These are phyloP conservation scores for Mycena leptocephala DNA, from an alignment of 768 basidiomycete genomes.

Conservation along the genomic window DNA sequence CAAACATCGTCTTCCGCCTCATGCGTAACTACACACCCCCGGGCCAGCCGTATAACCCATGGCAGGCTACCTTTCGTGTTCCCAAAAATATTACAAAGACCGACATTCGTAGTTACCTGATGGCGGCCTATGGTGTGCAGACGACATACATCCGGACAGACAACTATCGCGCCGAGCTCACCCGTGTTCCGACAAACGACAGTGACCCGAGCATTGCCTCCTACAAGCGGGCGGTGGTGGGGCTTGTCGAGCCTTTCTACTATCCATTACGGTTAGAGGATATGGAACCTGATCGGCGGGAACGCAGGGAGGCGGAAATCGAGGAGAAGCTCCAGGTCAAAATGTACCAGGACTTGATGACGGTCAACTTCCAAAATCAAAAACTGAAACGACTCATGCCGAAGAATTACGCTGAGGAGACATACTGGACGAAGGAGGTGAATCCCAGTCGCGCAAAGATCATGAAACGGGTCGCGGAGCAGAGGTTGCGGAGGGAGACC, in stretches of 20 bases:
- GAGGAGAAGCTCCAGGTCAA: slow-evolving; percentile 74
- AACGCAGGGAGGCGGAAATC: slow-evolving; percentile 72
- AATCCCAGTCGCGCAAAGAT: slow-evolving; percentile 31
- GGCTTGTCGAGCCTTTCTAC: slow-evolving; percentile 94
- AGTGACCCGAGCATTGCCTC: slow-evolving; percentile 55
- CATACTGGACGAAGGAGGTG: slow-evolving; percentile 34
- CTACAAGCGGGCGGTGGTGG: slow-evolving; percentile 95
- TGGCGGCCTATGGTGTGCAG: slow-evolving; percentile 88
- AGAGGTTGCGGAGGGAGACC: slow-evolving; percentile 21
- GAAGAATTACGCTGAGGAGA: slow-evolving; percentile 34
- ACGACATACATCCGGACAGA: slow-evolving; percentile 97
- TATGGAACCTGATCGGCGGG: slow-evolving; percentile 73
- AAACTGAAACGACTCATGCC: slow-evolving; percentile 57
- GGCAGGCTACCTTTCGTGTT: slow-evolving; percentile 94
- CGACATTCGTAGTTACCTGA: slow-evolving; percentile 90
- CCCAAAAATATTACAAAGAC: slow-evolving; percentile 94
- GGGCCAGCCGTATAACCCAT: slow-evolving; percentile 92
- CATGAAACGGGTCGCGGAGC: slow-evolving; percentile 28
- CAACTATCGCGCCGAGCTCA: slow-evolving; percentile 81
- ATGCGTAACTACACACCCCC: slow-evolving; percentile 86
- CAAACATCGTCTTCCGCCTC: slow-evolving; percentile 88
- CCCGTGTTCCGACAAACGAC: slow-evolving; percentile 50
- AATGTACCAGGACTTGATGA: slow-evolving; percentile 52
- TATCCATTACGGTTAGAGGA: slow-evolving; percentile 89
- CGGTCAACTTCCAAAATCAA: slow-evolving; percentile 53